Conservation (phyloP, 2,329 filamentous ascomycete species). For the Trichoderma asperellum region DNA sequence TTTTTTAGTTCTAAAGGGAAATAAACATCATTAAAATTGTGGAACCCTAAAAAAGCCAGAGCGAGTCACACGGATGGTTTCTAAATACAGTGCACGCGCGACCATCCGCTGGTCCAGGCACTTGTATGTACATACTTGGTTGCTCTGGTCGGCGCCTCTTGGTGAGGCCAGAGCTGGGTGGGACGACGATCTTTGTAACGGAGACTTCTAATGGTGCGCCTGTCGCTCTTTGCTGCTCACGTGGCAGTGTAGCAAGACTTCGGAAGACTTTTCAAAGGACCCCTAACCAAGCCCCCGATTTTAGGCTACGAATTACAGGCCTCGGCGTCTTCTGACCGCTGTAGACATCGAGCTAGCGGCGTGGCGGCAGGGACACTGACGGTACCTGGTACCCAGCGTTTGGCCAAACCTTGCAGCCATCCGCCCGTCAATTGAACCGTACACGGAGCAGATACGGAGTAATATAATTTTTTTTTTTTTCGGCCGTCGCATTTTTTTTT, state of each 20-base stretch:
- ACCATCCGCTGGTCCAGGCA: background rate
- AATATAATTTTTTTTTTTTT: slow-evolving; percentile 22
- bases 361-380: slow-evolving; percentile 11
- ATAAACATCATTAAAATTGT: too few species aligned
- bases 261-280: background rate
- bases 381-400: slow-evolving; percentile 15
- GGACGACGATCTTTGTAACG: background rate
- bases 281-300: background rate
- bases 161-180: background rate
- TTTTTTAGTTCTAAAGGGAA: background rate
- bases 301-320: background rate
- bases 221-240: slow-evolving; percentile 8
- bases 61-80: slow-evolving; percentile 3
- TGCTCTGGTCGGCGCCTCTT: background rate
- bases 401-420: slow-evolving; percentile 26
- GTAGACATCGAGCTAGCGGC: background rate
- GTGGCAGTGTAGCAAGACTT: background rate
- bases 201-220: background rate
- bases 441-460: background rate
- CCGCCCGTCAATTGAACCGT: slow-evolving; percentile 16
- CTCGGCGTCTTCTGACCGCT: slow-evolving; percentile 27
- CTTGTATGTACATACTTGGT: background rate
- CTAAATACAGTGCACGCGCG: background rate
- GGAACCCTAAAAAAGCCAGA: background rate
- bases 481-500: background rate